Base-by-base conservation (phyloP, 768 basidiomycete species). In the Trametes gibbosa region DNA sequence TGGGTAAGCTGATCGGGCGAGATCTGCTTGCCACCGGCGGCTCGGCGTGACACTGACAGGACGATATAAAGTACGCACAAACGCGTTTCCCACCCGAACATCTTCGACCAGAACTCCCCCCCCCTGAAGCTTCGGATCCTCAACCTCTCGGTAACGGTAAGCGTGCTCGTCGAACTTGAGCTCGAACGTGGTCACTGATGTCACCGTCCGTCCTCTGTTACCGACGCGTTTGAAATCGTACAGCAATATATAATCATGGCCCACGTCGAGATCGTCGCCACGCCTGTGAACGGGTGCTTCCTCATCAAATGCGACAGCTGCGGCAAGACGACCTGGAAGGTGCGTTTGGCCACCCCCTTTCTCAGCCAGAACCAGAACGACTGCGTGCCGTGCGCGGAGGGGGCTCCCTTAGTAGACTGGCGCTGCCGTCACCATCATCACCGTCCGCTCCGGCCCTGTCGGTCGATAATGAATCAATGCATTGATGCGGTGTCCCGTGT, bases 291-390 rank as follows among this genome's bases (percentile, higher is more conserved):
- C 68, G 65, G 71, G 58, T 90, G 89, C 75, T 80, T 72, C 69
- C 63, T 72, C 61, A 84, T 85, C 58, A 77, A 77, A 58, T 90
- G 89, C 73, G 72, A 70, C 51, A 75, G 71, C 58, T 90, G 89
- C 70, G 79, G 79, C 50, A 90, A 89, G 78, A 83, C 74, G 24
- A 89, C 85, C 19, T 90, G 89, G 89, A 76, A 69, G 76, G 89
- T 89, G 46, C 35, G 89, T 87, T 10, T 12, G 17, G 14, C 42
- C 25, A 21, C 37, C 39, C n/a, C 37, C 27, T 25, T 23, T 13
- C 19, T 35, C n/a, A n/a, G n/a, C n/a, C n/a, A n/a, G n/a, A n/a
- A n/a, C n/a, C n/a, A n/a, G n/a, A n/a, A n/a, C n/a, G n/a, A n/a
- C n/a, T n/a, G n/a, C n/a, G n/a, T n/a, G n/a, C n/a, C n/a, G n/a